phyloP scores from a whole-genome alignment of 2,329 filamentous ascomycete genomes.

The Ascosphaera acerosa region DNA sequence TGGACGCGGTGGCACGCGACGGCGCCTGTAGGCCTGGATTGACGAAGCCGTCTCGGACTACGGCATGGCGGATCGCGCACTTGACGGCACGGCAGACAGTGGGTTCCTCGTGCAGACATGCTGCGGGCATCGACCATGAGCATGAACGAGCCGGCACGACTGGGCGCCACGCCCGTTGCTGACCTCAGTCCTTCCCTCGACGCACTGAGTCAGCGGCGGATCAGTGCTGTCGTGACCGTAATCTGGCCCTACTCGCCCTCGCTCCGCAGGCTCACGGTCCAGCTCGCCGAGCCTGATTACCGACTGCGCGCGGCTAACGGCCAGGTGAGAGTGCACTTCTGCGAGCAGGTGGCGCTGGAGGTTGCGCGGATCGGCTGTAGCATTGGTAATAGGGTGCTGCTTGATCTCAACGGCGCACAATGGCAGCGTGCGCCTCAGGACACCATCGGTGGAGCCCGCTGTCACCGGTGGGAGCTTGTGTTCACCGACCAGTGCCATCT shows the following conservation, averaged over 20 bases:
- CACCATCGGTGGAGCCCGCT: conserved; percentile 8
- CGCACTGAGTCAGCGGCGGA: conserved; percentile 8
- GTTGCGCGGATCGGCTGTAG: conserved; percentile 42
- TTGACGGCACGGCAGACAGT: too few species aligned
- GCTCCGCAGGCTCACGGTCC: conserved; percentile 45
- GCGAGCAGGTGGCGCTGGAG: conserved; percentile 41
- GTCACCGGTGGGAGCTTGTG: conserved; percentile 30
- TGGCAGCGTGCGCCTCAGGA: conserved; percentile 30
- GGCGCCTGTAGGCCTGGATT: too few species aligned
- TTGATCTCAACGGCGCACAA: conserved; percentile 42
- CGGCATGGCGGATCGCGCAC: too few species aligned
- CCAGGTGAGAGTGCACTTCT: conserved; percentile 56
- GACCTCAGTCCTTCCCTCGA: conserved; percentile 16
- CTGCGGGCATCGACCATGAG: too few species aligned
- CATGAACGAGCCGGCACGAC: too few species aligned
- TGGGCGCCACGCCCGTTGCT: conserved; percentile 20
- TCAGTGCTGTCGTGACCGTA: conserved; percentile 55
- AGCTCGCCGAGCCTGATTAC: conserved; percentile 66
- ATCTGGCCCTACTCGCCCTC: conserved; percentile 80
- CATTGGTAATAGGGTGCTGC: conserved; percentile 49
- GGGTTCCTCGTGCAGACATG: too few species aligned
- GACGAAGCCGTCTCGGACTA: too few species aligned
- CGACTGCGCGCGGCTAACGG: conserved; percentile 51
- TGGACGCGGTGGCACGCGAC: too few species aligned
- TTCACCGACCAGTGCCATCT: conserved; percentile 17